phyloP scores from a whole-genome alignment of 306 rosid genomes.

The Prunus padus region DNA sequence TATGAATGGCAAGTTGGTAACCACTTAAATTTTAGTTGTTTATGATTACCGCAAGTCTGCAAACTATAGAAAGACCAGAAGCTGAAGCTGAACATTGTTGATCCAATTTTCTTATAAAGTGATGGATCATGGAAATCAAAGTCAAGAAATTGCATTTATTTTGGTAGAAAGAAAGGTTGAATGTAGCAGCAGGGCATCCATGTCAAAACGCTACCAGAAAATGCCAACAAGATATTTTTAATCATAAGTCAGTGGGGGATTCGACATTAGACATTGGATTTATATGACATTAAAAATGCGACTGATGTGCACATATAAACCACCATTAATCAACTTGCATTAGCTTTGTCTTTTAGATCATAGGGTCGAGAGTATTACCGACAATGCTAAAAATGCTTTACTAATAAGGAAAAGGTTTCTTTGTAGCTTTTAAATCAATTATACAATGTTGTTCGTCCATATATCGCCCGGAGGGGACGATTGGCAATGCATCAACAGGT shows the following conservation, averaged over 20 bases:
- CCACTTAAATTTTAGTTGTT: neutral
- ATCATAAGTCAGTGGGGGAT: neutral
- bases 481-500: no score
- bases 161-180: neutral
- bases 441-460: no score
- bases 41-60: neutral
- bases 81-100: neutral
- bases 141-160: neutral
- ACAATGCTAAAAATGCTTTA: no score
- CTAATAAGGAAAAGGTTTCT: no score
- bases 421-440: no score
- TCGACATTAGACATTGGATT: slow-evolving; percentile 17
- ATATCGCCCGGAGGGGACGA: no score
- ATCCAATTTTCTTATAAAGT: neutral
- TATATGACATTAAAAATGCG: neutral
- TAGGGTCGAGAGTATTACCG: no score
- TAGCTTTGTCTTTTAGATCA: neutral
- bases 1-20: neutral
- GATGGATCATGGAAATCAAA: neutral
- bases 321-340: neutral
- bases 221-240: neutral
- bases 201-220: neutral
- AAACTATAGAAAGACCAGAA: neutral
- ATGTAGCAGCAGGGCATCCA: neutral
- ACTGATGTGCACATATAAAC: neutral